phyloP scores from a whole-genome alignment of 2,329 filamentous ascomycete species.

The Xylariomycetidae sp. region DNA sequence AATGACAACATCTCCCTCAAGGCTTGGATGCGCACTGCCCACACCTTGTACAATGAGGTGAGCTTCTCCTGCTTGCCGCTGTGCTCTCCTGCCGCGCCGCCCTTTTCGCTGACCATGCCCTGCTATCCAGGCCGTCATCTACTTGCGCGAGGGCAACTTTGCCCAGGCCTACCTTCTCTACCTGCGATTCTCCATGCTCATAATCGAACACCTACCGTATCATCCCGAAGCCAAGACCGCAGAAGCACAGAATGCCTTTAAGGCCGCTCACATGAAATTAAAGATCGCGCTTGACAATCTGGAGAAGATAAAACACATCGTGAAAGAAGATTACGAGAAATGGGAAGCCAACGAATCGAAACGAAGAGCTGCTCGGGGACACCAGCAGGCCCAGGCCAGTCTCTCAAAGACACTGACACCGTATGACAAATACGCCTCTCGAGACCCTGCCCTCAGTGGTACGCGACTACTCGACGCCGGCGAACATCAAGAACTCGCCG shows the following conservation, averaged over 20 bases:
- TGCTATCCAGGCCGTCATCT: slow-evolving; percentile 67
- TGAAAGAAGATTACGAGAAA: slow-evolving; percentile 63
- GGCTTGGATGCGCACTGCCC: slow-evolving; percentile 76
- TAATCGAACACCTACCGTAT: slow-evolving; percentile 64
- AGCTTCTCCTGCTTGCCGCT: slow-evolving; percentile 13
- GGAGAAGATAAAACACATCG: slow-evolving; percentile 72
- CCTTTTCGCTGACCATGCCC: background rate
- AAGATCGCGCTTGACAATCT: slow-evolving; percentile 60
- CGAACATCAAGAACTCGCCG: slow-evolving; percentile 68
- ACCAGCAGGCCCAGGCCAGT: slow-evolving; percentile 10
- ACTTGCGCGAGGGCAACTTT: slow-evolving; percentile 78
- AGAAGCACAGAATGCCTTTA: slow-evolving; percentile 58
- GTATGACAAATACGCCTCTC: slow-evolving; percentile 44
- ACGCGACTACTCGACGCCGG: slow-evolving; percentile 60
- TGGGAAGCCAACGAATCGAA: slow-evolving; percentile 53
- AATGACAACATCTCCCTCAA: slow-evolving; percentile 69
- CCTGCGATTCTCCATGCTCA: slow-evolving; percentile 82
- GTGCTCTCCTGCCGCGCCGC: background rate
- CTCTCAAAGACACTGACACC: slow-evolving; percentile 17
- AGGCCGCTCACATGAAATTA: slow-evolving; percentile 42
- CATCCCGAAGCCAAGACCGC: slow-evolving; percentile 71
- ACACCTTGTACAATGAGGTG: slow-evolving; percentile 76
- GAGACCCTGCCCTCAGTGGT: slow-evolving; percentile 53
- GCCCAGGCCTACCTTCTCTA: slow-evolving; percentile 85
- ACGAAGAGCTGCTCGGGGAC: slow-evolving; percentile 22